Evolutionary conservation across 192 early-diverging fungal species (phyloP), one percentile per base, ranked within the genome.

Genomic region (Radiomyces spectabilis): DNA sequence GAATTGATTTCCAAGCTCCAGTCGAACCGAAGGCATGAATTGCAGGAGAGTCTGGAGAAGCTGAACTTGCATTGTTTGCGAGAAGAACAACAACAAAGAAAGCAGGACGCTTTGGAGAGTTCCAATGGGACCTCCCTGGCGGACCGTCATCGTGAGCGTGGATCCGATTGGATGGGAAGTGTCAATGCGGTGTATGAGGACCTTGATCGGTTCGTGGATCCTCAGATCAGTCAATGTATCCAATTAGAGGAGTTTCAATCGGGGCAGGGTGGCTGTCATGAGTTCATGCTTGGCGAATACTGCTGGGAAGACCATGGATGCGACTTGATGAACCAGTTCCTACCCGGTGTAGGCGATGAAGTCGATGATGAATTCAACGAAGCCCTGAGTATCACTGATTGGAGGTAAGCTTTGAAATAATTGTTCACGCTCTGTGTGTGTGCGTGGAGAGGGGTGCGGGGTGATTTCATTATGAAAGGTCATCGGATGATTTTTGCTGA

Each of bases 231-330:
- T 4, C 47, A 50, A 7, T 55, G 58, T 8, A 53, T 74, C 0
- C 43, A 64, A 25, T 72, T 55, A 3, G 65, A 57, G 3, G 27
- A 59, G 1, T 79, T 79, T 35, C 64, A 71, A 13, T 47, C 52
- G 12, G 53, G 59, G 13, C 56, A 65, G 12, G 58, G 41, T 19
- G 57, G 61, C n/a, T 65, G 70, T 35, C 46, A 38, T 0, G 72
- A 72, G 39, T 76, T 75, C 32, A 68, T 63, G 30, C 57, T 81
- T 19, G 53, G 66, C 18, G 77, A 81, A 32, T 81, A 77, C 56
- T 64, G 72, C 4, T 81, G 79, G 79, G 77, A 78, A 59, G 74
- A 79, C 13, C 75, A 81, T 38, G 79, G 77, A 2, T 72, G 65
- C 3, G 64, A 65, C 3, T 51, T 77, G 10, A 62, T 75, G 10